These are phyloP conservation scores for Amorphotheca resinae DNA, from an alignment of 495 filamentous ascomycete genomes.

Conservation along the genomic window DNA sequence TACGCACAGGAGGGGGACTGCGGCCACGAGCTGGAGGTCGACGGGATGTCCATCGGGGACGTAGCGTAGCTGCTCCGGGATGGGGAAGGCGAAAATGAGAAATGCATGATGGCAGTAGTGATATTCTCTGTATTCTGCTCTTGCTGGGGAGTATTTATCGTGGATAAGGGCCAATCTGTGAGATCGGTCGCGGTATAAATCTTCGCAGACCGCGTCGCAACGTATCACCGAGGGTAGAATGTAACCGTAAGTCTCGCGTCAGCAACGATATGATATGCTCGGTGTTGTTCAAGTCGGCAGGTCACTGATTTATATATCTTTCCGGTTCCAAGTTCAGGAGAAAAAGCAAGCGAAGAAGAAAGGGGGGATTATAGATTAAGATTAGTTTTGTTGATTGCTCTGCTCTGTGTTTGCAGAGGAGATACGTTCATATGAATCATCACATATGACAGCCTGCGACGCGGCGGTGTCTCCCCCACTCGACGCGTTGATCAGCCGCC, in stretches of 20 bases:
- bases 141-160: not conserved
- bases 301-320: too few relatives aligned
- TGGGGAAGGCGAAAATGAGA: constrained; percentile 15
- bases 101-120: constrained; percentile 10
- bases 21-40: constrained; percentile 7
- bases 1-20: constrained; percentile 34
- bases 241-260: not conserved
- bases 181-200: not conserved
- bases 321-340: too few relatives aligned
- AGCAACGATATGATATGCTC: not conserved
- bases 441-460: not conserved
- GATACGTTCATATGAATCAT: constrained; percentile 3
- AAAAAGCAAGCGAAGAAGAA: too few relatives aligned
- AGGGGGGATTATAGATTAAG: too few relatives aligned
- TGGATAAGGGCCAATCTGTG: not conserved
- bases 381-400: too few relatives aligned
- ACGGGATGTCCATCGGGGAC: constrained; percentile 17
- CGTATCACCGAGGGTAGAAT: too few relatives aligned
- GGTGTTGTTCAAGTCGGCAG: not conserved
- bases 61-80: constrained; percentile 14
- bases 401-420: too few relatives aligned
- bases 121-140: not conserved
- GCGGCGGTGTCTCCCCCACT: not conserved
- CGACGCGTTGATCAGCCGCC: not conserved
- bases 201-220: not conserved